Percentiles rank a stretch among this genome's conserved stretches.
phyloP scores from a whole-genome alignment of 1,284 basidiomycete species.

The Cryptococcus maquisensis region DNA sequence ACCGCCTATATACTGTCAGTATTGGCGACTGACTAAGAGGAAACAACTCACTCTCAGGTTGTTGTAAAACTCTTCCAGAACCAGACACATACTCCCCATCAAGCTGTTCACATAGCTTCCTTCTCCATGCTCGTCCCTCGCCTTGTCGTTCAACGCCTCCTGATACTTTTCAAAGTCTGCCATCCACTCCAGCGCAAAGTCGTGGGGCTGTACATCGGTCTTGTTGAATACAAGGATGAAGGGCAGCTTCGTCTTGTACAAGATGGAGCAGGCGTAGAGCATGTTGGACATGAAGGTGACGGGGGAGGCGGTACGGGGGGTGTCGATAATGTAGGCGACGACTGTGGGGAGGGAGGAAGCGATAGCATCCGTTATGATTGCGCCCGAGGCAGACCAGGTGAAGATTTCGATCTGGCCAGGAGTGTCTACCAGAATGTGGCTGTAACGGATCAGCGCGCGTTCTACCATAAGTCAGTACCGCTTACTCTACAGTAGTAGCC shows the following conservation, averaged over 20 bases:
- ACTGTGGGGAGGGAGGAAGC: conserved; percentile 89
- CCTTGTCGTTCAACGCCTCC: conserved; percentile 56
- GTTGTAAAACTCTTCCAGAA: conserved; percentile 98
- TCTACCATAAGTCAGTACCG: conserved; percentile 11
- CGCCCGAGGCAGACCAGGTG: conserved; percentile 98
- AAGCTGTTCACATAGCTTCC: conserved; percentile 97
- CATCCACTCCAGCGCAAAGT: conserved; percentile 98
- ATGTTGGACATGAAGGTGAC: conserved; percentile 99
- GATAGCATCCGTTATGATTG: conserved; percentile 97
- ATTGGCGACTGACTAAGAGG: not conserved
- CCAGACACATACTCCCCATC: conserved; percentile 98
- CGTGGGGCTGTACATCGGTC: conserved; percentile 78
- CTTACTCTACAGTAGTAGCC: conserved; percentile 78
- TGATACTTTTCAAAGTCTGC: conserved; percentile 80
- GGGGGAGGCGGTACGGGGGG: conserved; percentile 87
- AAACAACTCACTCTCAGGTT: conserved; percentile 68
- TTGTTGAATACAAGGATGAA: conserved; percentile 99
- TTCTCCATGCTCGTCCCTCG: conserved; percentile 76
- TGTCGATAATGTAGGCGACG: conserved; percentile 96
- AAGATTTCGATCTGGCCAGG: conserved; percentile 99
- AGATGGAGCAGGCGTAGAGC: conserved; percentile 97
- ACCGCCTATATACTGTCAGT: conserved; percentile 63
- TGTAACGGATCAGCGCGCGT: conserved; percentile 40
- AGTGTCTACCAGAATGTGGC: conserved; percentile 92
- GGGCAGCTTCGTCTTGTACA: conserved; percentile 97